Evolutionary conservation across 2,329 filamentous ascomycete species (phyloP).

Genomic region (Cladosporium phlei): DNA sequence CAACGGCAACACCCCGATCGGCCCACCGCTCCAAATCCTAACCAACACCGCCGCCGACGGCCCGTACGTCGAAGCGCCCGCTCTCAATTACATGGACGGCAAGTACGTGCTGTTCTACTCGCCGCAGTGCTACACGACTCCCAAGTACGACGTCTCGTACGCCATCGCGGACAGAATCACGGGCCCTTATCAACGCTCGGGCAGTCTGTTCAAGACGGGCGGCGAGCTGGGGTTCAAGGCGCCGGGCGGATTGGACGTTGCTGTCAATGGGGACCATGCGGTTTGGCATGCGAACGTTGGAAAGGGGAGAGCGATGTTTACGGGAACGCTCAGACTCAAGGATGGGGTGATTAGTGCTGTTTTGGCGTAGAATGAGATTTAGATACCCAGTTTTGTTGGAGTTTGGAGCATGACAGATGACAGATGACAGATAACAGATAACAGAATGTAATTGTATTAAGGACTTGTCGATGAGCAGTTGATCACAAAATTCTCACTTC

Average conservation of each 20-base stretch:
- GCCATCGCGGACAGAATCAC: slow-evolving; percentile 23
- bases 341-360: slow-evolving; percentile 15
- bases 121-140: slow-evolving; percentile 26
- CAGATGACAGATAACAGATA: too few relatives aligned
- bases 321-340: slow-evolving; percentile 14
- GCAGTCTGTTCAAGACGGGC: slow-evolving; percentile 25
- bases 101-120: slow-evolving; percentile 32
- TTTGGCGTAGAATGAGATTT: too few relatives aligned
- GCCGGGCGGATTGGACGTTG: slow-evolving; percentile 30
- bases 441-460: too few relatives aligned
- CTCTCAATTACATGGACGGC: slow-evolving; percentile 24
- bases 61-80: slow-evolving; percentile 31
- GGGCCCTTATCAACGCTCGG: slow-evolving; percentile 24
- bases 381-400: too few relatives aligned
- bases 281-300: slow-evolving; percentile 30
- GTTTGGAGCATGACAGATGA: too few relatives aligned
- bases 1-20: slow-evolving; percentile 25
- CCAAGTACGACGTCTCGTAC: slow-evolving; percentile 28
- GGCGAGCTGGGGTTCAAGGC: slow-evolving; percentile 21
- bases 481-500: too few relatives aligned
- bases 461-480: too few relatives aligned
- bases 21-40: slow-evolving; percentile 22
- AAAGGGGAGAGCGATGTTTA: slow-evolving; percentile 19
- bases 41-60: slow-evolving; percentile 27
- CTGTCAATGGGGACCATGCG: slow-evolving; percentile 27